Evolutionary conservation across 2,329 filamentous ascomycete species (phyloP), one percentile per base, ranked within the genome.

Genomic region (Diaporthe nobilis): DNA sequence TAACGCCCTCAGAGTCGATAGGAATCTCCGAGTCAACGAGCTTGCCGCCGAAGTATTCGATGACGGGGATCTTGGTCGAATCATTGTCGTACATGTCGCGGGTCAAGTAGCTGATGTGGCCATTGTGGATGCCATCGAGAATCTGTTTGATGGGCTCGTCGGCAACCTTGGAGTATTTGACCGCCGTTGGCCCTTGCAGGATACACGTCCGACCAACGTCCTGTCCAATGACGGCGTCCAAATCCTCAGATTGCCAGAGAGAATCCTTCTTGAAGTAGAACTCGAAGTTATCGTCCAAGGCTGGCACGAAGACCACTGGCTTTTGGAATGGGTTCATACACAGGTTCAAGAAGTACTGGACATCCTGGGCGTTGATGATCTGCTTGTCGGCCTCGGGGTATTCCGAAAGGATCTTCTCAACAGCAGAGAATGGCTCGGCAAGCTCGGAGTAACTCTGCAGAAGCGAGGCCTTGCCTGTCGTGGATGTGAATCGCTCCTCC

Each of bases 191-290:
- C 25, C 97, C 97, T 84, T 99, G 97, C 51, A 99, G 88, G 82
- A 99, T 98, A 87, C 96, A 98, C 60, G 96, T 98, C 82, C 97
- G 92, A 78, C 95, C 96, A 76, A 99, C 97, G 83, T 99, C 97
- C 85, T 98, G 97, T 80, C 90, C 96, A 77, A 98, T 96, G 75
- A 99, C 96, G 72, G 97, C 97, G 81, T 97, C 96, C 15, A 99
- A 89, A 82, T 99, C 97, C 86, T 99, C 97, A 1, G 97, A 98
- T 86, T 99, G 97, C 97, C 97, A 99, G 10, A 99, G 90, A 1
- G 97, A 99, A 85, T 99, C 97, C 88, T 99, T 99, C 92, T 99
- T 99, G 93, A 99, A 99, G 88, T 95, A 99, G 87, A 97, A 98
- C 83, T 99, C 97, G 79, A 99, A 99, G 83, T 96, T 98, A 78